Percentiles rank a stretch among this genome's conserved stretches.
phyloP scores from a whole-genome alignment of 2,329 filamentous ascomycete species.

The Verticillium klebahnii region DNA sequence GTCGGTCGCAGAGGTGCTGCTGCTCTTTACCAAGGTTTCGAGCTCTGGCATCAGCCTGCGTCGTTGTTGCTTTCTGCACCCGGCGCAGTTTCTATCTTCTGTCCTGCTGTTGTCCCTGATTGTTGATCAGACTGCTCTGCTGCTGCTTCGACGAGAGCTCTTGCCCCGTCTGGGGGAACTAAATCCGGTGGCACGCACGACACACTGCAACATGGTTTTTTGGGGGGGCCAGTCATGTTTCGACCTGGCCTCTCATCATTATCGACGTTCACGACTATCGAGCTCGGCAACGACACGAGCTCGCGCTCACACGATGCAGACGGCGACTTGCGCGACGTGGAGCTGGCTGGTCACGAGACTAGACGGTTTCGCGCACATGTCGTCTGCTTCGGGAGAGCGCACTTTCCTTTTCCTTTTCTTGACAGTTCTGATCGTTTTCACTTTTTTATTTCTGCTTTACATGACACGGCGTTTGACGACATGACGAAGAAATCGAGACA shows the following conservation, averaged over 20 bases:
- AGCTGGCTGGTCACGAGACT: not conserved
- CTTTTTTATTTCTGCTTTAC: not conserved
- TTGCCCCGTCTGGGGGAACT: too few relatives aligned
- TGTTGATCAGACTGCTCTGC: too few relatives aligned
- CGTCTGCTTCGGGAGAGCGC: not conserved
- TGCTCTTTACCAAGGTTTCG: not conserved
- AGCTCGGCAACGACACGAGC: not conserved
- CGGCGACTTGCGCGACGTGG: not conserved
- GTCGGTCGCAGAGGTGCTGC: not conserved
- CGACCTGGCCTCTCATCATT: not conserved
- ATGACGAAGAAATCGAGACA: not conserved
- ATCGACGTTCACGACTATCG: not conserved
- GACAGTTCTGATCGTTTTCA: too few relatives aligned
- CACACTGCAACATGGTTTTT: not conserved
- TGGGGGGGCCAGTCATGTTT: not conserved
- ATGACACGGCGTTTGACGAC: not conserved
- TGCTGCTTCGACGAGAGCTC: too few relatives aligned
- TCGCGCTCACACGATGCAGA: not conserved
- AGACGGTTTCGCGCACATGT: not conserved
- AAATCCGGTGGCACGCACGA: not conserved
- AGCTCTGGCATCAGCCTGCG: not conserved
- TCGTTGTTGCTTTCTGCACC: not conserved
- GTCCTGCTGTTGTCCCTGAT: too few relatives aligned
- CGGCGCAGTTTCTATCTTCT: not conserved
- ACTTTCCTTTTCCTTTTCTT: too few relatives aligned